Percentiles rank a stretch among this genome's conserved stretches.
Conservation (phyloP, 2,329 filamentous ascomycete species). For the Rhexocercosporidium sp. region DNA sequence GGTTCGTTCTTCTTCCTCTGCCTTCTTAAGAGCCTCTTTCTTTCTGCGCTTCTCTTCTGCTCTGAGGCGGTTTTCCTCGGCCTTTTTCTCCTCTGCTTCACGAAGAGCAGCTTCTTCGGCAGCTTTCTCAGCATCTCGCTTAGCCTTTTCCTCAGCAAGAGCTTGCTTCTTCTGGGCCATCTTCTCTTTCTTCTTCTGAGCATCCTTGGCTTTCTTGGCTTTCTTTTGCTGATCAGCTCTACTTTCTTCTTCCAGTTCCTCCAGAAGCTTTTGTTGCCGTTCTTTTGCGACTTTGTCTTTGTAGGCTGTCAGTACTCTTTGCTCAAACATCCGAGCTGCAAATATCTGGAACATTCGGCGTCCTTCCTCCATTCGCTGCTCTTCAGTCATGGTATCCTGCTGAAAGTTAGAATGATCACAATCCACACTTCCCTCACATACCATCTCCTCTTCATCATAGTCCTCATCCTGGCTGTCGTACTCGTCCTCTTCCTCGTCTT, state of each 20-base stretch:
- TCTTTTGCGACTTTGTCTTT: conserved; percentile 95
- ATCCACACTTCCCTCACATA: conserved; percentile 45
- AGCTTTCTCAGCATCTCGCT: conserved; percentile 85
- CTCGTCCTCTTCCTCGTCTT: conserved; percentile 63
- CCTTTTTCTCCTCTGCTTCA: conserved; percentile 77
- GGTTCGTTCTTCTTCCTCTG: conserved; percentile 85
- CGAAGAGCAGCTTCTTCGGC: conserved; percentile 81
- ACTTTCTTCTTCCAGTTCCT: conserved; percentile 88
- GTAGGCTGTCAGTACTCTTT: conserved; percentile 95
- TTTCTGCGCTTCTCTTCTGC: conserved; percentile 91
- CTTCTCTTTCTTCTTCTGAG: conserved; percentile 95
- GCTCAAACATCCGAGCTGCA: conserved; percentile 98
- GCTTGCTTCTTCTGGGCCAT: conserved; percentile 86
- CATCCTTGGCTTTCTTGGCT: conserved; percentile 91
- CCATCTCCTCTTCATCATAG: conserved; percentile 79
- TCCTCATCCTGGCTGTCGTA: conserved; percentile 68
- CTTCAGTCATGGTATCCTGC: conserved; percentile 95
- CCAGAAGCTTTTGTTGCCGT: conserved; percentile 85
- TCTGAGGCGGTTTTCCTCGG: conserved; percentile 80
- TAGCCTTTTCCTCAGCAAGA: conserved; percentile 88
- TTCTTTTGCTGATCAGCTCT: conserved; percentile 78
- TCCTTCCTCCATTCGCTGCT: conserved; percentile 98
- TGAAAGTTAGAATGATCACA: conserved; percentile 43
- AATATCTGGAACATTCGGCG: conserved; percentile 99
- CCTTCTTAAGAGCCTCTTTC: conserved; percentile 87